Base-by-base conservation (phyloP, 345 rosid genomes). In the Eucalyptus globulus region DNA sequence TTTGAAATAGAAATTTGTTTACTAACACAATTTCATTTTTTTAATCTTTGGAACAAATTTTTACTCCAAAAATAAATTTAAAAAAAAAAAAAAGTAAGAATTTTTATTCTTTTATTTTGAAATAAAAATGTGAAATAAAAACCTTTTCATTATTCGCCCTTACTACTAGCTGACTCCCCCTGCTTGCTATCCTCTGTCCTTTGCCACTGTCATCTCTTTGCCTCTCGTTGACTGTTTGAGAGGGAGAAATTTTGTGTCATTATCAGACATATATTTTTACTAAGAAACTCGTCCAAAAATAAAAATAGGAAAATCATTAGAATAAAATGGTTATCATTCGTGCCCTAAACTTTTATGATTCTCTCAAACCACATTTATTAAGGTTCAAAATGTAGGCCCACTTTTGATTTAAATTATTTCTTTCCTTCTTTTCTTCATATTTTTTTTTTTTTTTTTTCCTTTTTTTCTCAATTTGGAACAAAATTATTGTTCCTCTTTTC, bases 211-310 rank as follows among this genome's bases (percentile, higher is more conserved):
- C 2, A 1, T 53, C 56, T 53, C 56, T 53, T 2, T 17, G 0
- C 2, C 24, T 19, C 24, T 53, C 2, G 2, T 0, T 9, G 2
- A 53, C 4, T 0, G 1, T 53, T 53, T 53, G 56, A 53, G 56
- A 3, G 4, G 0, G 10, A 19, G 0, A 19, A 7, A 53, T 19
- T 51, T 51, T 19, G 10, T 19, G 0, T 53, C 9, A 53, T 19
- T 19, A 53, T 17, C 4, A 53, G 8, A 53, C 5, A 53, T 53
- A 53, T 53, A 53, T 19, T 53, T 53, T 53, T 17, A 53, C 24
- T 53, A 53, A 53, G 22, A 53, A 53, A 53, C 24, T 53, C 2
- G 2, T 53, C 22, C 2, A 53, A 2, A 53, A 19, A 53, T 19
- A 53, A 53, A 53, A 51, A 53, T 53, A 53, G 10, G 24, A 53